phyloP scores from a whole-genome alignment of 2,329 filamentous ascomycete genomes.

The Colletotrichum spinosum region DNA sequence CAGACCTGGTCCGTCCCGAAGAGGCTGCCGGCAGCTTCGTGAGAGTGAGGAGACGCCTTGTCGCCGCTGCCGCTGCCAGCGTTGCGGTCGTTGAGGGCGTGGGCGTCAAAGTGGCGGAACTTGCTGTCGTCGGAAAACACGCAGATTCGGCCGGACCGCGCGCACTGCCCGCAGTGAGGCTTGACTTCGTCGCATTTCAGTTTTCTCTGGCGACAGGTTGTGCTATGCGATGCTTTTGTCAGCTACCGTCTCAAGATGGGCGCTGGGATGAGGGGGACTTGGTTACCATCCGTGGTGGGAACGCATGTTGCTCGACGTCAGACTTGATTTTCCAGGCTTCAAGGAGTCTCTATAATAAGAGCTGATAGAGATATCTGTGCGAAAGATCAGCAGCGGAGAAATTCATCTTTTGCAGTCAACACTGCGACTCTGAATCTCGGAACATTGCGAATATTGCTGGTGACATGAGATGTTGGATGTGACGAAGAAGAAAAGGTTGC shows the following conservation, averaged over 20 bases:
- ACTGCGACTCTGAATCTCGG: no score
- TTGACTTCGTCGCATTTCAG: slow-evolving; percentile 43
- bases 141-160: slow-evolving; percentile 36
- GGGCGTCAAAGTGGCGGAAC: slow-evolving; percentile 13
- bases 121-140: slow-evolving; percentile 10
- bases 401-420: no score
- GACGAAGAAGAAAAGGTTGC: no score
- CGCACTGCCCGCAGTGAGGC: slow-evolving; percentile 40
- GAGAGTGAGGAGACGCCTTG: neutral
- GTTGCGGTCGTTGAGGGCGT: neutral
- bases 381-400: no score
- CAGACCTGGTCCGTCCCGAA: slow-evolving; percentile 5
- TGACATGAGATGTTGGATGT: no score
- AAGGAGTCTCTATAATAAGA: no score
- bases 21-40: neutral
- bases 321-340: no score
- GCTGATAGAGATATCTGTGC: no score
- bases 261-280: neutral
- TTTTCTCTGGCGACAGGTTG: slow-evolving; percentile 38
- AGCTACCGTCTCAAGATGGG: neutral
- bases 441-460: no score
- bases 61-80: neutral
- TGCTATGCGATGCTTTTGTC: slow-evolving; percentile 14
- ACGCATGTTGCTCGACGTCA: neutral
- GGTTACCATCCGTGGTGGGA: slow-evolving; percentile 24